These are phyloP conservation scores for Pyropia yezoensis DNA, from an alignment of 23 red algal genomes.

Conservation along the genomic window DNA sequence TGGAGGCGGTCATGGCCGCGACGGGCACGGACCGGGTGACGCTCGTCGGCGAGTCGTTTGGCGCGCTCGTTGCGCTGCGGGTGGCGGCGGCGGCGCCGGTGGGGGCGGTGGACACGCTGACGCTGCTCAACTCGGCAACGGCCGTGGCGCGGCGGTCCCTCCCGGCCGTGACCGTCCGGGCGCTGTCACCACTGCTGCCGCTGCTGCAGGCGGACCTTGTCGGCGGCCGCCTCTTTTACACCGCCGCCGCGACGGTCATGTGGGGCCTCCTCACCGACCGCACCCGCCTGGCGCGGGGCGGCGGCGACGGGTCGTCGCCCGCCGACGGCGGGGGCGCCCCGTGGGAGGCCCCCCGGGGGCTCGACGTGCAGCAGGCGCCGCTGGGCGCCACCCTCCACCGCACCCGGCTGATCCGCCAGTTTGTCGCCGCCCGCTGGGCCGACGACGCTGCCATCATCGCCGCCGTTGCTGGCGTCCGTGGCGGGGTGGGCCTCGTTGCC, in stretches of 20 bases:
- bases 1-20: no score
- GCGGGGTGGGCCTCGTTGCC: slow-evolving; percentile 9
- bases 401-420: slow-evolving; percentile 11
- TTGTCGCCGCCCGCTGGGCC: slow-evolving; percentile 1
- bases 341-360: slow-evolving; percentile 3
- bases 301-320: no score
- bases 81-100: slow-evolving; percentile 21
- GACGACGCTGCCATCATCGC: slow-evolving; percentile 5
- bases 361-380: slow-evolving; percentile 14
- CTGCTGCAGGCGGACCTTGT: slow-evolving; percentile 18
- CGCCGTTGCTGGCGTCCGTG: neutral
- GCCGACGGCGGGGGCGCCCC: no score
- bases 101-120: slow-evolving; percentile 2
- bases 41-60: slow-evolving; percentile 48
- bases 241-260: slow-evolving; percentile 13
- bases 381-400: slow-evolving; percentile 18
- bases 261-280: slow-evolving; percentile 22
- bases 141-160: slow-evolving; percentile 18
- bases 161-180: neutral
- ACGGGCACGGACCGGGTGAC: no score
- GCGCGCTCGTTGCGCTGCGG: slow-evolving; percentile 34
- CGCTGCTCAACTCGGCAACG: slow-evolving; percentile 31
- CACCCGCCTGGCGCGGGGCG: slow-evolving; percentile 2
- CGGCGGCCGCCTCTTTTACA: slow-evolving; percentile 17
- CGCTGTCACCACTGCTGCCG: slow-evolving; percentile 9